Evolutionary conservation across 2,329 filamentous ascomycete genomes (phyloP).

Genomic region (Fusarium camptoceras): DNA sequence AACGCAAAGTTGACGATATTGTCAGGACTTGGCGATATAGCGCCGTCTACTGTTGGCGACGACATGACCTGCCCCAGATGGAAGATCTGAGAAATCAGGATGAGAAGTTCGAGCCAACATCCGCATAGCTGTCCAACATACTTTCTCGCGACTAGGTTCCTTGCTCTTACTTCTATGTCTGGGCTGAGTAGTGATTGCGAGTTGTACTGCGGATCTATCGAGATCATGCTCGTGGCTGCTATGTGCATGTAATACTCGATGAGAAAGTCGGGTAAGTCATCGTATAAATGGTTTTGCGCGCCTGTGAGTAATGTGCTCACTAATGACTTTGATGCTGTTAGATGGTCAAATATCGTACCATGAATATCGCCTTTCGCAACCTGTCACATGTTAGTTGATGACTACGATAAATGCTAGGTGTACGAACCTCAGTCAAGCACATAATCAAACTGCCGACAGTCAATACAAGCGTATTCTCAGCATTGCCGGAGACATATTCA

Average conservation of each 20-base stretch:
- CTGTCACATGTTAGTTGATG: constrained; percentile 28
- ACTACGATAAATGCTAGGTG: too few relatives aligned
- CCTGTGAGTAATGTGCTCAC: constrained; percentile 53
- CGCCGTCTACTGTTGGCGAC: constrained; percentile 47
- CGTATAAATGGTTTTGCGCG: constrained; percentile 48
- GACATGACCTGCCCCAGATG: constrained; percentile 57
- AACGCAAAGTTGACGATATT: constrained; percentile 58
- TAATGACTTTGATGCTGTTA: constrained; percentile 58
- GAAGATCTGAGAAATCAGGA: constrained; percentile 55
- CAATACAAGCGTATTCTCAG: constrained; percentile 53
- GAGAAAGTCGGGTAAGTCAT: constrained; percentile 58
- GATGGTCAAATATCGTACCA: constrained; percentile 60
- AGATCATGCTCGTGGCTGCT: constrained; percentile 60
- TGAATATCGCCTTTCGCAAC: constrained; percentile 58
- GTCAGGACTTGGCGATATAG: constrained; percentile 51
- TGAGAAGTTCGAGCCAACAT: constrained; percentile 55
- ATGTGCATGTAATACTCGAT: constrained; percentile 63
- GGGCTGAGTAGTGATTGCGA: constrained; percentile 49
- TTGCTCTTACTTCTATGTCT: constrained; percentile 48
- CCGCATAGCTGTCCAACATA: constrained; percentile 55
- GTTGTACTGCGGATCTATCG: constrained; percentile 51
- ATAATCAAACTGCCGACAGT: constrained; percentile 59
- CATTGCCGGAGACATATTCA: constrained; percentile 51
- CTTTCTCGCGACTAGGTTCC: constrained; percentile 45
- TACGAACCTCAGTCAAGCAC: constrained; percentile 59